phyloP scores from a whole-genome alignment of 2,329 filamentous ascomycete genomes.

The Ceratocystis variospora region DNA sequence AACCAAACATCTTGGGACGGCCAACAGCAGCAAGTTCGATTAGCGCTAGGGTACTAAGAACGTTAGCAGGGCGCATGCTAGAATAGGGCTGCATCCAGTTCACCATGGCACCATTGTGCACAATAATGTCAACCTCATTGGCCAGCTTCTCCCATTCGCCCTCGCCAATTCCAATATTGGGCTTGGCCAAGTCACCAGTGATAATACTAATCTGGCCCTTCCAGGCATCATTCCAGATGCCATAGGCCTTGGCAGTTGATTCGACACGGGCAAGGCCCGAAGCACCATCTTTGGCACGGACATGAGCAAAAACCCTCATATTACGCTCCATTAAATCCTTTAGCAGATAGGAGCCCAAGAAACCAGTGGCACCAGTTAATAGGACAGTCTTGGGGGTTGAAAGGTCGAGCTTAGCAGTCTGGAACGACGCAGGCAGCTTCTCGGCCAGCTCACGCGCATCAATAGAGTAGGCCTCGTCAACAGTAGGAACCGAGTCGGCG shows the following conservation, averaged over 20 bases:
- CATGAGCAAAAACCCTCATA: slow-evolving; percentile 56
- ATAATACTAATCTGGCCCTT: slow-evolving; percentile 49
- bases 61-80: slow-evolving; percentile 58
- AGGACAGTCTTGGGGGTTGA: slow-evolving; percentile 46
- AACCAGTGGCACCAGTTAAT: slow-evolving; percentile 79
- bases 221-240: slow-evolving; percentile 65
- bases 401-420: slow-evolving; percentile 23
- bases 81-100: slow-evolving; percentile 75
- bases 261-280: slow-evolving; percentile 51
- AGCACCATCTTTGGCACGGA: slow-evolving; percentile 51
- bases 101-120: slow-evolving; percentile 71
- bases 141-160: slow-evolving; percentile 51
- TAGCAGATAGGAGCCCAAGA: slow-evolving; percentile 70
- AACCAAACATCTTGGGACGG: slow-evolving; percentile 66
- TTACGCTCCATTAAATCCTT: slow-evolving; percentile 55
- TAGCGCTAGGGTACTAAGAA: slow-evolving; percentile 64
- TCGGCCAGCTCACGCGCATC: slow-evolving; percentile 38
- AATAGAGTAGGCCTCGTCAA: slow-evolving; percentile 35
- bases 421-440: slow-evolving; percentile 33
- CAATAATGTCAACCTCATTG: slow-evolving; percentile 54
- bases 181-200: slow-evolving; percentile 58
- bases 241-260: slow-evolving; percentile 59
- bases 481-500: slow-evolving; percentile 19
- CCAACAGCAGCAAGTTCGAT: slow-evolving; percentile 63
- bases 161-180: slow-evolving; percentile 57